Conservation (phyloP, 306 rosid genomes). For the Sicyos edulis region DNA sequence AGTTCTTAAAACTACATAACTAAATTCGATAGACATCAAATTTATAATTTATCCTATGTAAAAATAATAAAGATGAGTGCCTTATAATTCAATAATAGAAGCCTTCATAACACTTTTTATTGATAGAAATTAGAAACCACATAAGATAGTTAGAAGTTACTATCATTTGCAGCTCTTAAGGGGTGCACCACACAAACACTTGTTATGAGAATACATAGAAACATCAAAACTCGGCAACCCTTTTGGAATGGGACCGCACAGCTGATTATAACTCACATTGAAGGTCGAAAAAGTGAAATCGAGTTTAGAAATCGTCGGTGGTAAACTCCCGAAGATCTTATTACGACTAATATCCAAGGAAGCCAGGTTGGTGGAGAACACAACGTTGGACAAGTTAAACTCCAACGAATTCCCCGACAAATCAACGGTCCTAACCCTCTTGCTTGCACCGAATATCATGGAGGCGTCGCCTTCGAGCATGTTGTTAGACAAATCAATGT, state of each 20-base stretch:
- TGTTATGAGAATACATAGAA: constrained; percentile 44
- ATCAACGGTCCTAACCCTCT: constrained; percentile 35
- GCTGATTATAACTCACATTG: constrained; percentile 60
- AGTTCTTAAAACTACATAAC: too few species aligned
- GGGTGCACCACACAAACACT: constrained; percentile 59
- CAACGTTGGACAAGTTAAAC: constrained; percentile 42
- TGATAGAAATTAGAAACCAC: too few species aligned
- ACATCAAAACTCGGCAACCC: constrained; percentile 55
- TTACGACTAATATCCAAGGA: constrained; percentile 58
- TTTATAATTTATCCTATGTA: too few species aligned
- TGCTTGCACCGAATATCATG: constrained; percentile 42
- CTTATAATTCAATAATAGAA: too few species aligned
- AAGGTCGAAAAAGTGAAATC: constrained; percentile 2
- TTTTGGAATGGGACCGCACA: constrained; percentile 58
- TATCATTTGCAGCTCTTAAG: constrained; percentile 35
- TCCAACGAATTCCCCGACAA: constrained; percentile 51
- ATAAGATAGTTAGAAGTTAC: too few species aligned
- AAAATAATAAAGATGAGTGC: too few species aligned
- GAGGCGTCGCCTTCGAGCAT: constrained; percentile 65
- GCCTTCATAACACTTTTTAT: too few species aligned
- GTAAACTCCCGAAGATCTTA: constrained; percentile 45
- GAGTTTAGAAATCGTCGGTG: not conserved
- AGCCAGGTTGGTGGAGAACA: constrained; percentile 36
- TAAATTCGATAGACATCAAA: too few species aligned
- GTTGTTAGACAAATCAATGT: constrained; percentile 52